Evolutionary conservation across 352 stramenopile species (phyloP), one percentile per base, ranked within the genome.

Genomic region (Pelagophyceae sp.): DNA sequence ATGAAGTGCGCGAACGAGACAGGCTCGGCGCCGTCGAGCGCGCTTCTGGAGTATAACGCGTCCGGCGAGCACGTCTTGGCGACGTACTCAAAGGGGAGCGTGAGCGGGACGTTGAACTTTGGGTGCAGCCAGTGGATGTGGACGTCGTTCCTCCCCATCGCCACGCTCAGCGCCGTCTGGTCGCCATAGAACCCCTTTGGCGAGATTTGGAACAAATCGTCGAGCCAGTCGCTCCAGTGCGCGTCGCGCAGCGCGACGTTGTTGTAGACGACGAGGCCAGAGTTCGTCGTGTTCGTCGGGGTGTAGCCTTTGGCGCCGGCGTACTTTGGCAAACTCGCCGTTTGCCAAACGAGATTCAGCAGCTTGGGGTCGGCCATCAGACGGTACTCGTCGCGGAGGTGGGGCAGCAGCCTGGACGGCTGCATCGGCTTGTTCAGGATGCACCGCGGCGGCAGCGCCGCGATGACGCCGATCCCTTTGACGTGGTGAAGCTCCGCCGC

Each of bases 361-460:
- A 70, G 61, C 61, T 15, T 33, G 15, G 61, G 61, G 61, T 70
- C 61, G 15, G 61, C 17, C 20, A 70, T n/a, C 23, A 70, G 61
- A n/a, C 61, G 61, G 31, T 70, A 70, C 61, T 70, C 61, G 61
- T 70, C 61, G n/a, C n/a, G n/a, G n/a, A n/a, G n/a, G n/a, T n/a
- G n/a, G n/a, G n/a, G n/a, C n/a, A n/a, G n/a, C n/a, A n/a, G n/a
- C n/a, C n/a, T n/a, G n/a, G n/a, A n/a, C n/a, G n/a, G n/a, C n/a
- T n/a, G n/a, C n/a, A n/a, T n/a, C n/a, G n/a, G n/a, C n/a, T n/a
- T n/a, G n/a, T 31, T 33, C 20, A 35, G 15, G 61, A 70, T 15
- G 61, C 61, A 70, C 61, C 29, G 61, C 31, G 61, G 23, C 23
- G 61, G 61, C 20, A 70, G 20, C 23, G 61, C 61, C 61, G 61